Percentiles rank a stretch among this genome's conserved stretches.
phyloP scores from a whole-genome alignment of 345 rosid genomes.

The Eucalyptus curtisii region DNA sequence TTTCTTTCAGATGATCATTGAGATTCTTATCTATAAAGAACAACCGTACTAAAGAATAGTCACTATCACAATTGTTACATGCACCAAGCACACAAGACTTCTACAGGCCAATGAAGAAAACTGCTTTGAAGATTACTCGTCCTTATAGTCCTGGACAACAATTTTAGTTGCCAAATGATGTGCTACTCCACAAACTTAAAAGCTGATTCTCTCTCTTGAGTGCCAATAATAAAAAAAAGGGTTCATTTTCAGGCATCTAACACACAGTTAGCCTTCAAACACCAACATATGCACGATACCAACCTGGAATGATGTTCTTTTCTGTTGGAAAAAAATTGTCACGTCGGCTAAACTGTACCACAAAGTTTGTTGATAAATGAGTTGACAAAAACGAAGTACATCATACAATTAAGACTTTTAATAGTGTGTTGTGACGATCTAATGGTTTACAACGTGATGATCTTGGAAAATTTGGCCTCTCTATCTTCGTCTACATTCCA shows the following conservation, averaged over 20 bases:
- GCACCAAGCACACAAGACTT: background rate
- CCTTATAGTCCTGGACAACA: background rate
- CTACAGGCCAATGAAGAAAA: background rate
- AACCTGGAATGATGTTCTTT: background rate
- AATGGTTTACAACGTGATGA: background rate
- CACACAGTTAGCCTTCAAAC: background rate
- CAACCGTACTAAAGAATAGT: background rate
- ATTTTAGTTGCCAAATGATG: background rate
- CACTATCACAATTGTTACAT: background rate
- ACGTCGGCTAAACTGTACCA: background rate
- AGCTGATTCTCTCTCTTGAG: background rate
- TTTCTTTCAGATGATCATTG: background rate
- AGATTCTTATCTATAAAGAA: background rate
- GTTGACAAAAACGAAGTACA: background rate
- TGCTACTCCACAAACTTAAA: background rate
- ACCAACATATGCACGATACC: background rate
- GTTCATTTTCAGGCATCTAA: background rate
- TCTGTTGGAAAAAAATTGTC: background rate
- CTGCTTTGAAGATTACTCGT: background rate
- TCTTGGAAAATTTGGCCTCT: background rate
- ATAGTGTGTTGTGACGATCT: background rate
- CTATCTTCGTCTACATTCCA: background rate
- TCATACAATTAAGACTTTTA: background rate
- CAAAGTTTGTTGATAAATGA: background rate
- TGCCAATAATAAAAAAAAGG: background rate